Base-by-base conservation (phyloP, 352 stramenopile genomes). In the Achlya hypogyna region DNA sequence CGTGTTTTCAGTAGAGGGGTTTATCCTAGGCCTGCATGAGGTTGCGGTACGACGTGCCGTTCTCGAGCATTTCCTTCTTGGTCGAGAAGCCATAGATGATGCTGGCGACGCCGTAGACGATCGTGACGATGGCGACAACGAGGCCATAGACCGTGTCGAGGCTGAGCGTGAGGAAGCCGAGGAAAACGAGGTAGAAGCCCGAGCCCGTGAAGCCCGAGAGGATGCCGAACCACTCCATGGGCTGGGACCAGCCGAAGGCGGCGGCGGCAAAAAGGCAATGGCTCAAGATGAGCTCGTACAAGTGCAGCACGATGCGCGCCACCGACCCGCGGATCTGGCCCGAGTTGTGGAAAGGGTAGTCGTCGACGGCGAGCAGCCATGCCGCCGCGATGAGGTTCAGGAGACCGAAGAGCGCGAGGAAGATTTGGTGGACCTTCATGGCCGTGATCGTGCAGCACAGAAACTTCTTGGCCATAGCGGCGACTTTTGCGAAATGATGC, bases 221-320 rank as follows among this genome's bases (percentile, higher is more conserved):
- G 16, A 66, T n/a, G 29, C 59, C 59, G 34, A 66, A 66, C 59
- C 59, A 66, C 38, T 66, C 59, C 20, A 66, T 25, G n/a, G 59
- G 59, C 31, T 42, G 59, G 5, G 5, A 9, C 16, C 38, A 6
- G 42, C 59, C 59, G 29, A 66, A 66, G 20, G 59, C 59, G 2
- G 59, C 43, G 29, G 59, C 59, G 12, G 35, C 27, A 23, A 66
- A 23, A 10, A 66, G 47, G 29, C 38, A 29, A 14, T 42, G 38
- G 23, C 29, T 53, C 6, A 66, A 31, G 12, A 59, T 16, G 35
- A 66, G 54, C 22, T 66, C 38, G 59, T 66, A 66, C 34, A 62
- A 66, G 31, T 66, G 59, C 20, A 66, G 18, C 5, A 66, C 42
- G 25, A 66, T 12, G 18, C 22, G 16, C 27, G 59, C 31, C 16